Base-by-base conservation (phyloP, 129 eudicot species). In the Kitagawia praeruptora region DNA sequence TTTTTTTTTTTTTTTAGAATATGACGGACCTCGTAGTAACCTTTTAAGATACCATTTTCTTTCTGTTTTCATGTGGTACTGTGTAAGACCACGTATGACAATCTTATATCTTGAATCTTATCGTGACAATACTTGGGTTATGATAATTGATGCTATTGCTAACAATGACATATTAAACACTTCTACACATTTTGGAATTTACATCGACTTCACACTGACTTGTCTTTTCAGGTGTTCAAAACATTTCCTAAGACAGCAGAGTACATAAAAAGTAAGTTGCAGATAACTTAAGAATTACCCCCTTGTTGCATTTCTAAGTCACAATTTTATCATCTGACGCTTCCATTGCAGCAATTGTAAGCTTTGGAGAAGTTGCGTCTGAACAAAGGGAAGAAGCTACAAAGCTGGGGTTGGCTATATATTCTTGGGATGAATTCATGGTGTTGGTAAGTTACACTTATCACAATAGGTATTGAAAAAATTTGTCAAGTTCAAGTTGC, bases 391-490 rank as follows among this genome's bases (percentile, higher is more conserved):
- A 92, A 77, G 89, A 90, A 78, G 83, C 87, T 76, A 87, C 81
- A 80, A 96, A 92, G 49, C 82, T 81, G 77, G 97, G 96, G 21
- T 75, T 88, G 80, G 54, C 84, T 64, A 78, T 87, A 69, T 82
- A 92, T 90, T 80, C 95, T 74, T 96, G 98, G 99, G 89, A 92
- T 44, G 99, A 92, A 75, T 96, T 96, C 83, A 81, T 90, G 81
- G 70, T 81, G 42, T 47, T 87, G 93, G 99, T 96, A 88, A 86
- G 96, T 77, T 74, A 2, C 10, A n/a, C 34, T 46, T 27, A 44
- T 44, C 13, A 44, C 5, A 73, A 27, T 39, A 27, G 16, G 34
- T 72, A 27, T 21, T 73, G 31, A n/a, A 41, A 14, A 41, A 42
- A 13, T 73, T 73, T 23, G 10, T n/a, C 31, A 4, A 6, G 46